Evolutionary conservation across 257 asterid species (phyloP), one percentile per base, ranked within the genome.

Genomic region (Rhazya stricta): DNA sequence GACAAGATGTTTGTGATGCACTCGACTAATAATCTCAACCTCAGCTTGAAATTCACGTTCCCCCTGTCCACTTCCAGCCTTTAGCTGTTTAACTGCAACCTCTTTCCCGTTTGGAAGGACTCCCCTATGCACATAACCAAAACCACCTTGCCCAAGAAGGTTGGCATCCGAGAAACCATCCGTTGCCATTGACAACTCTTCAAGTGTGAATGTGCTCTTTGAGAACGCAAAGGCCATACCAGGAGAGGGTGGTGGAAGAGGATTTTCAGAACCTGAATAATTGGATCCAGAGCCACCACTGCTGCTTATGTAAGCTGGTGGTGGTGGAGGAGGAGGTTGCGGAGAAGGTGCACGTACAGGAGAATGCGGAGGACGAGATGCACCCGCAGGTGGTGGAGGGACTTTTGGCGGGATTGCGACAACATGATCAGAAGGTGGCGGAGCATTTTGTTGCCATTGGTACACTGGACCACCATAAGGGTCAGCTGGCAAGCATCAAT

Each of bases 71-170:
- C 98, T 94, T 32, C 97, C 99, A n/a, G 90, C 93, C 83, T 94
- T 92, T 0, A 92, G 87, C 84, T 88, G 90, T 81, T 92, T 94
- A 60, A 94, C 85, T 0, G 99, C 99, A 12, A 94, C 92, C 81
- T 90, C 98, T 81, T 86, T 94, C 21, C 97, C 97, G 30, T 84
- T 89, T 9, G 98, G 94, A 68, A 94, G 92, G 53, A 94, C 77
- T 46, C 99, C 99, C 79, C 81, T 84, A 36, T 94, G 97, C 71
- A 94, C 99, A 74, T 88, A 94, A 25, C 99, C 99, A 60, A 94
- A 94, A 61, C 97, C 99, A 56, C 99, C 99, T 84, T 94, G 99
- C 67, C 97, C 97, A 5, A 94, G 93, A 76, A 94, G 94, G 85
- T 90, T 94, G 21, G 96, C 97, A 19, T 87, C 79, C 0, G 99